Evolutionary conservation across 345 rosid genomes (phyloP).

Genomic region (Heritiera littoralis): DNA sequence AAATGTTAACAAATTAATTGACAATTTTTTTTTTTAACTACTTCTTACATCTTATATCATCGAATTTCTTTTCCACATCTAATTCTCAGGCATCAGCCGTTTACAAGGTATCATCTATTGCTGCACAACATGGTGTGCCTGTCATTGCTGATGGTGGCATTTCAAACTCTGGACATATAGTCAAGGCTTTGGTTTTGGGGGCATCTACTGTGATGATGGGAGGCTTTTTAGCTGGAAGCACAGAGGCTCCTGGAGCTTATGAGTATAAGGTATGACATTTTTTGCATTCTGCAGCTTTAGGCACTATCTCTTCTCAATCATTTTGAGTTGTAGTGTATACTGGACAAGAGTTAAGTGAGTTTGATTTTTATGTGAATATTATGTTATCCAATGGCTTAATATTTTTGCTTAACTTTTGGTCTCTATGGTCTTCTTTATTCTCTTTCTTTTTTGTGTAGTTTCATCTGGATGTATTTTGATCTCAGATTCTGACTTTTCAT

Average conservation of each 20-base stretch:
- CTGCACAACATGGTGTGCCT: constrained; percentile 47
- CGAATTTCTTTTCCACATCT: neutral
- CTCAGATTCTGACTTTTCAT: neutral
- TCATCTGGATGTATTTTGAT: neutral
- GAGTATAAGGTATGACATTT: constrained; percentile 48
- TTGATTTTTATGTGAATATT: neutral
- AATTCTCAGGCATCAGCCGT: constrained; percentile 76
- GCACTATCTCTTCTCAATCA: neutral
- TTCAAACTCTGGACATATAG: constrained; percentile 93
- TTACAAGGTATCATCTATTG: constrained; percentile 37
- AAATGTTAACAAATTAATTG: too few relatives aligned
- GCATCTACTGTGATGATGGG: constrained; percentile 99
- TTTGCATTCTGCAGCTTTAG: neutral
- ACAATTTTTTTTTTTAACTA: too few relatives aligned
- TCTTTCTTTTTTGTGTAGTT: neutral
- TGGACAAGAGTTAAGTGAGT: neutral
- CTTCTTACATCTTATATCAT: too few relatives aligned
- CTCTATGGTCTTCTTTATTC: neutral
- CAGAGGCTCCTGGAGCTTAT: constrained; percentile 81
- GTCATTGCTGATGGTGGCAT: constrained; percentile 98
- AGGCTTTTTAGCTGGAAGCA: constrained; percentile 82
- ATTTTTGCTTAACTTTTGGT: too few relatives aligned
- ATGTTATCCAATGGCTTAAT: neutral
- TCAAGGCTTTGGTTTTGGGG: constrained; percentile 81
- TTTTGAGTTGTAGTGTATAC: neutral